Conservation (phyloP, 1,284 basidiomycete species). For the Moniliella sp. region DNA sequence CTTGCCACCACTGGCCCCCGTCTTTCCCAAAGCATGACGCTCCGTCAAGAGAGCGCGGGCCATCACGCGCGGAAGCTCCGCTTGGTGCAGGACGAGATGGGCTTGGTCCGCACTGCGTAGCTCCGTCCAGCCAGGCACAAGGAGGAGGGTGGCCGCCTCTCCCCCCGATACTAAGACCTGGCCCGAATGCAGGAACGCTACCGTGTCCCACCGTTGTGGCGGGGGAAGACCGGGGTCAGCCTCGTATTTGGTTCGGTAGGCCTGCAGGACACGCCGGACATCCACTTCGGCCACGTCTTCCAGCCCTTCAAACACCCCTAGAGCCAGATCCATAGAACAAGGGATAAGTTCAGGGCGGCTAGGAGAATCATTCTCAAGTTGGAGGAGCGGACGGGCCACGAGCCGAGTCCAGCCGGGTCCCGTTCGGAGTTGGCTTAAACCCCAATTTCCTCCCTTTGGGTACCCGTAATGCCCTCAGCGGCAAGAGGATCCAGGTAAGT, state of each 20-base stretch:
- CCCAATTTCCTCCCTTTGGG: no score
- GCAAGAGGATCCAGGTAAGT: no score
- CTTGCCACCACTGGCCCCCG: background rate
- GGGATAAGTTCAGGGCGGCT: no score
- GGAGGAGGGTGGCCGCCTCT: background rate
- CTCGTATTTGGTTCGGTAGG: no score
- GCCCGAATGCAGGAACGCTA: background rate
- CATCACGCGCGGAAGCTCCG: background rate
- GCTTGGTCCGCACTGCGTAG: background rate
- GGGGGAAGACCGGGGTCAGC: no score
- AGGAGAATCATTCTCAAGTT: no score
- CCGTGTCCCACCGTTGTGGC: background rate
- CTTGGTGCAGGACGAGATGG: background rate
- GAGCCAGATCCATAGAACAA: no score
- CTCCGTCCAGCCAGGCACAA: background rate
- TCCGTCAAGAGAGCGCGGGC: background rate
- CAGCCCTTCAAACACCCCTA: background rate
- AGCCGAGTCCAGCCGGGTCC: no score
- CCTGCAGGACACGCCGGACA: background rate
- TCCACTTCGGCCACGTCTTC: background rate
- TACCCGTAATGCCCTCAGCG: no score
- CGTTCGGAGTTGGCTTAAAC: no score
- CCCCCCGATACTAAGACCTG: background rate
- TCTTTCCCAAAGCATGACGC: no score
- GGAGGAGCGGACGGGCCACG: no score